A percentile compares a stretch with the other conserved stretches of the same genome.
Conservation (phyloP, 176 grass and related monocot genomes). For the Miscanthus lutarioriparius region DNA sequence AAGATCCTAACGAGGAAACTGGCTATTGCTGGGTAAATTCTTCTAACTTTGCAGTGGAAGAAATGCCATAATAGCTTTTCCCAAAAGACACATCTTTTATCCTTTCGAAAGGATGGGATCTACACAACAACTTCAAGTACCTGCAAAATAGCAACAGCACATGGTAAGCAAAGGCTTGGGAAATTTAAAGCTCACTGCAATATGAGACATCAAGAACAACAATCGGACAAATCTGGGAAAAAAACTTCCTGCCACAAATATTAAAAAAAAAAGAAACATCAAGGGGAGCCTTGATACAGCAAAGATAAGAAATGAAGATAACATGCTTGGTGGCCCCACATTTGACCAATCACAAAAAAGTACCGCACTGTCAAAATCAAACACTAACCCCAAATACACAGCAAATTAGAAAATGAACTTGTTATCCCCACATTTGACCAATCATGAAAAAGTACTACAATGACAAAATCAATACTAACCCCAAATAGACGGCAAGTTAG, state of each 20-base stretch:
- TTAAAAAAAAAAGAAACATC: not conserved
- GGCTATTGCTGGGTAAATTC: constrained; percentile 32
- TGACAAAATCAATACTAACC: not conserved
- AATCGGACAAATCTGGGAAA: not conserved
- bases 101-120: constrained; percentile 56
- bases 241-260: not conserved
- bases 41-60: constrained; percentile 31
- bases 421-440: not conserved
- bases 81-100: constrained; percentile 27
- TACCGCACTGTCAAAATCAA: not conserved
- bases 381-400: not conserved
- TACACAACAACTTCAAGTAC: constrained; percentile 54
- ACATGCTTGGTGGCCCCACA: not conserved
- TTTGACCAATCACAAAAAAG: not conserved
- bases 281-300: not conserved
- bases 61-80: constrained; percentile 44
- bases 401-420: not conserved
- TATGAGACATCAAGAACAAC: not conserved
- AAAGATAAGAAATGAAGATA: not conserved
- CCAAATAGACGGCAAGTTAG: not conserved
- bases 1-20: not conserved
- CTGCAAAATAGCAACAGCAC: constrained; percentile 6
- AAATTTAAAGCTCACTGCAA: not conserved
- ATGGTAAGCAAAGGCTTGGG: not conserved
- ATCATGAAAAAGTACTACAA: not conserved